Evolutionary conservation across 176 grass and related monocot genomes (phyloP), one percentile per base, ranked within the genome.

Genomic region (sorghum (Sorghum bicolor)): DNA sequence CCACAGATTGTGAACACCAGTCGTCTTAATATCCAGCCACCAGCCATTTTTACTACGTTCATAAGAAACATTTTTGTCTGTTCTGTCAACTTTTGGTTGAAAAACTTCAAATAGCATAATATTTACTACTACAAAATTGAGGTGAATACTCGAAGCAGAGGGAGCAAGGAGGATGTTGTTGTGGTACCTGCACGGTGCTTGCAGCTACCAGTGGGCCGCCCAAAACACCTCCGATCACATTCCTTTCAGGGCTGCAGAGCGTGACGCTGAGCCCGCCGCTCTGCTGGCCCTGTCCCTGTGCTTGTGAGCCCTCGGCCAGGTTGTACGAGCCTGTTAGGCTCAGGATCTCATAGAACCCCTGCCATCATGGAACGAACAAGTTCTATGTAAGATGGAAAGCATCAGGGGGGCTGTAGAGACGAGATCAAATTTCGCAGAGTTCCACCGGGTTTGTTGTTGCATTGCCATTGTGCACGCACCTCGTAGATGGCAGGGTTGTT

Each of bases 281-380:
- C 32, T 83, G 66, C 15, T 70, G 88, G 66, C 79, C 81, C 61
- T 71, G 36, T 66, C 79, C 81, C 61, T 71, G 36, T 66, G 29
- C 6, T 39, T 72, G 81, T 34, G 90, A 74, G 64, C 85, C 86
- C 6, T 88, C 80, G 12, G 72, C 84, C 64, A 96, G 76, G 72
- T 88, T 92, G 89, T 91, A 96, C 39, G 90, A 91, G 33, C 93
- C 93, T 0, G 90, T 79, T 29, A 96, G 70, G 37, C 86, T 90
- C 67, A 96, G 50, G 70, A 96, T 96, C 15, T 96, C 93, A 41
- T 90, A 96, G 77, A 83, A 71, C 1, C 93, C 93, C 93, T 96
- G 77, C 36, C 26, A 78, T 14, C 40, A 79, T 66, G 4, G 10
- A 38, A 69, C 5, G 2, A 53, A 19, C 15, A 4, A 24, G 20